Evolutionary conservation across 2,329 filamentous ascomycete species (phyloP).

Genomic region (Cladosporium austrohemisphaericum): DNA sequence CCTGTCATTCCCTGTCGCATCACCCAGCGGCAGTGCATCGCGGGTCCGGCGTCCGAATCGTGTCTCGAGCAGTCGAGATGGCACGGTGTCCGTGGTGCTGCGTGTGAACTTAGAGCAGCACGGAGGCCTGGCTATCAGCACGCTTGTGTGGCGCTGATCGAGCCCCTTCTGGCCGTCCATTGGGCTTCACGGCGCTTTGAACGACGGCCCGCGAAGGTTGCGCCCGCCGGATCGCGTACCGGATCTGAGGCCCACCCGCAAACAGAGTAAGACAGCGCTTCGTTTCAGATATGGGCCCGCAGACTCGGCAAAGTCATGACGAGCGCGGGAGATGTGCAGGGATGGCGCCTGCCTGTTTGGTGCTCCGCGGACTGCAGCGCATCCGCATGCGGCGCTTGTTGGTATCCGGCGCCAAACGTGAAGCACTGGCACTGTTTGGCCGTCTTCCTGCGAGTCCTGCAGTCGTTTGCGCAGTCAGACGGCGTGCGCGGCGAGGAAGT

Average conservation of each 20-base stretch:
- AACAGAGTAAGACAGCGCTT: background rate
- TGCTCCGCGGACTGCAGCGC: too few relatives aligned
- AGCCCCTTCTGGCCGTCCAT: conserved; percentile 1
- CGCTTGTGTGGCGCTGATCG: conserved; percentile 3
- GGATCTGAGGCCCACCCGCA: too few relatives aligned
- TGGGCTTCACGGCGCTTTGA: too few relatives aligned
- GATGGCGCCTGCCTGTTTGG: background rate
- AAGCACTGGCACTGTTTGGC: background rate
- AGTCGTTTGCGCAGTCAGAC: conserved; percentile 6
- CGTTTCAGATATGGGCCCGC: background rate
- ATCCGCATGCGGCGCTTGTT: background rate
- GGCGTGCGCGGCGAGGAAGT: too few relatives aligned
- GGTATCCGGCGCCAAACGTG: background rate
- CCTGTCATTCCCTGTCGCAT: conserved; percentile 6
- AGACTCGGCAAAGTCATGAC: background rate
- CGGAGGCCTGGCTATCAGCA: background rate
- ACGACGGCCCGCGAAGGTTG: background rate
- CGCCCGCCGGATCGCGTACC: too few relatives aligned
- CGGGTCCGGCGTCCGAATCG: background rate
- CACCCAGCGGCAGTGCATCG: background rate
- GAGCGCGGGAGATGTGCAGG: conserved; percentile 3
- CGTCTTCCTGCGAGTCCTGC: too few relatives aligned
- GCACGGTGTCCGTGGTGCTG: conserved; percentile 11
- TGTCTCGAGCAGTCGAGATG: conserved; percentile 9
- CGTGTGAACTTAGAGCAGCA: conserved; percentile 2